A percentile compares a stretch with the other conserved stretches of the same genome.
phyloP scores from a whole-genome alignment of 2,329 filamentous ascomycete species.

The Clonostachys byssicola region DNA sequence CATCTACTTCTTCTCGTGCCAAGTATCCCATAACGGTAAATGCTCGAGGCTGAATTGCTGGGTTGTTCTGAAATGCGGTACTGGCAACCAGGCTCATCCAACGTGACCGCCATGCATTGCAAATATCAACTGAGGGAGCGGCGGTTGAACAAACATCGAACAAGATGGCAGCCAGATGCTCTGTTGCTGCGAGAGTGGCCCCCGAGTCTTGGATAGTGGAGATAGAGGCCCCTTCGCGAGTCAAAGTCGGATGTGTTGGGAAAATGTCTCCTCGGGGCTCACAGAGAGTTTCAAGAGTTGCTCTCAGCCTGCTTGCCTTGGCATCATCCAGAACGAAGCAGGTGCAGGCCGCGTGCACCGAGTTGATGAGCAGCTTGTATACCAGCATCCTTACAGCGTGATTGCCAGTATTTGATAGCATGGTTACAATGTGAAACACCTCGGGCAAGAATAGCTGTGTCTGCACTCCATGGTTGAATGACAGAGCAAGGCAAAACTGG shows the following conservation, averaged over 20 bases:
- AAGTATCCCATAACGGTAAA: constrained; percentile 70
- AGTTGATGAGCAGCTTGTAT: constrained; percentile 61
- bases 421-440: constrained; percentile 67
- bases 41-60: constrained; percentile 64
- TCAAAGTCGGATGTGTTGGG: constrained; percentile 36
- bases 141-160: constrained; percentile 62
- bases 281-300: constrained; percentile 53
- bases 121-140: constrained; percentile 59
- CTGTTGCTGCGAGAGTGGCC: constrained; percentile 49
- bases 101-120: constrained; percentile 65
- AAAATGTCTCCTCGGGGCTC: constrained; percentile 58
- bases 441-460: constrained; percentile 65
- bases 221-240: constrained; percentile 49
- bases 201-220: constrained; percentile 50
- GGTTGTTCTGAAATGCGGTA: constrained; percentile 70
- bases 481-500: constrained; percentile 61
- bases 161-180: constrained; percentile 56
- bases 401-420: constrained; percentile 63
- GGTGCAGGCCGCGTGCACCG: constrained; percentile 64
- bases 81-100: constrained; percentile 73
- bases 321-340: constrained; percentile 60
- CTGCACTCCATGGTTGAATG: constrained; percentile 64
- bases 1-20: constrained; percentile 67
- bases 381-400: constrained; percentile 53
- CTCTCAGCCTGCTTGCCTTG: constrained; percentile 49